These are phyloP conservation scores for Hanseniaspora uvarum DNA, from an alignment of 1,139 yeast genomes.

Conservation along the genomic window DNA sequence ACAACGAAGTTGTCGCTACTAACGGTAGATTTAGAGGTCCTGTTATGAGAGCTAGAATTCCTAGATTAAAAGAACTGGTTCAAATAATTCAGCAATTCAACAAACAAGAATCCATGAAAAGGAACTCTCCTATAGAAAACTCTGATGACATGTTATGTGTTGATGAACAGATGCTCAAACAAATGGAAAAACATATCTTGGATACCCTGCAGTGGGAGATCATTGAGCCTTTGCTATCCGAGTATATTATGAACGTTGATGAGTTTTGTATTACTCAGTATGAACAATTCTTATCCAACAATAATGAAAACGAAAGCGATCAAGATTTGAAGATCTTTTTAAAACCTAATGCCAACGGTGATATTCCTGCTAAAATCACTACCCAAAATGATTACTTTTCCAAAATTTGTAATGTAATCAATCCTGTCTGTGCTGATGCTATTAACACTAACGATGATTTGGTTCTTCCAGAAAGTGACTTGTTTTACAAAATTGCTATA, in stretches of 20 bases:
- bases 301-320: slow-evolving; percentile 4
- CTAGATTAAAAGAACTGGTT: slow-evolving; percentile 52
- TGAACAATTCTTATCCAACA: slow-evolving; percentile 29
- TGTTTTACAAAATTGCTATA: slow-evolving; percentile 21
- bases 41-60: slow-evolving; percentile 55
- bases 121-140: slow-evolving; percentile 28
- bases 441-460: slow-evolving; percentile 27
- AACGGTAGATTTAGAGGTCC: slow-evolving; percentile 60
- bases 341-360: slow-evolving; percentile 6
- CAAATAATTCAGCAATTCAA: slow-evolving; percentile 29
- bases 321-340: slow-evolving; percentile 15
- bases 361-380: slow-evolving; percentile 24
- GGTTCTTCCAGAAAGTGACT: slow-evolving; percentile 29
- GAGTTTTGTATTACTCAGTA: slow-evolving; percentile 35
- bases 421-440: slow-evolving; percentile 28
- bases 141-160: slow-evolving; percentile 44
- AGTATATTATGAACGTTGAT: slow-evolving; percentile 38
- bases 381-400: slow-evolving; percentile 18
- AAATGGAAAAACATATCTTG: slow-evolving; percentile 46
- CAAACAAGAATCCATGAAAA: slow-evolving; percentile 5
- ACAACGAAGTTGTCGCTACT: slow-evolving; percentile 38
- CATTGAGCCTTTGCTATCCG: slow-evolving; percentile 49
- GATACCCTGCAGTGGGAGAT: slow-evolving; percentile 54
- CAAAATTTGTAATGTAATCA: slow-evolving; percentile 17
- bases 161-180: slow-evolving; percentile 51